Base-by-base conservation (phyloP, 495 filamentous ascomycete species). In the Parathielavia appendiculata region DNA sequence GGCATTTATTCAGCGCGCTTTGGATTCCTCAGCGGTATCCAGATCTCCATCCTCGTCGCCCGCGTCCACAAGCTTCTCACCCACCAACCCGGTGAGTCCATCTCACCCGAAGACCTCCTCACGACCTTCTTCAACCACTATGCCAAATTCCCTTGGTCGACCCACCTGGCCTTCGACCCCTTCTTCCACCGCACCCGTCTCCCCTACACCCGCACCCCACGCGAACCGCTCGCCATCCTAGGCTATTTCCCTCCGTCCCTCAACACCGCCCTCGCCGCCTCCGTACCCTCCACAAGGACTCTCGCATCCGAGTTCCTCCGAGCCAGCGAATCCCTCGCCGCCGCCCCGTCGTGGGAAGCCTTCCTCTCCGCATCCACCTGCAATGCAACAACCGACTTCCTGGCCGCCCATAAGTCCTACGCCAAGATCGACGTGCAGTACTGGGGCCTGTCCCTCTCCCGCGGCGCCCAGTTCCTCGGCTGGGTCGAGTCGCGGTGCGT, bases 71-170 rank as follows among this genome's bases (percentile, higher is more conserved):
- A 85, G 62, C 69, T 76, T 2, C 57, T 82, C 4, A 61, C 72
- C 16, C 57, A 49, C 0, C 34, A 52, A 30, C 58, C 59, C 5
- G 19, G 26, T 1, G 26, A 34, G 2, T n/a, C 56, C 4, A 13
- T 72, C 23, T 69, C 74, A 8, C 68, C 74, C 14, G 64, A 74
- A 14, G 72, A 76, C 41, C 63, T 83, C 11, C 43, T 84, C 6
- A 60, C 62, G 10, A 71, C 76, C 16, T 86, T 86, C 69, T 85
- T 83, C 65, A 39, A 67, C n/a, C 75, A 85, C 62, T 86, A 85
- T 62, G 71, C 82, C 8, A 44, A 58, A 20, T 84, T 85, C 59
- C 66, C 81, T 55, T 86, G 78, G 76, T 58, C 65, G 30, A 69
- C 63, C 14, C 63, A 78, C 1, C 66, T 77, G 14, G 75, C 75